These are phyloP conservation scores for Nidularia pulvinata DNA, from an alignment of 768 basidiomycete species.

Conservation along the genomic window DNA sequence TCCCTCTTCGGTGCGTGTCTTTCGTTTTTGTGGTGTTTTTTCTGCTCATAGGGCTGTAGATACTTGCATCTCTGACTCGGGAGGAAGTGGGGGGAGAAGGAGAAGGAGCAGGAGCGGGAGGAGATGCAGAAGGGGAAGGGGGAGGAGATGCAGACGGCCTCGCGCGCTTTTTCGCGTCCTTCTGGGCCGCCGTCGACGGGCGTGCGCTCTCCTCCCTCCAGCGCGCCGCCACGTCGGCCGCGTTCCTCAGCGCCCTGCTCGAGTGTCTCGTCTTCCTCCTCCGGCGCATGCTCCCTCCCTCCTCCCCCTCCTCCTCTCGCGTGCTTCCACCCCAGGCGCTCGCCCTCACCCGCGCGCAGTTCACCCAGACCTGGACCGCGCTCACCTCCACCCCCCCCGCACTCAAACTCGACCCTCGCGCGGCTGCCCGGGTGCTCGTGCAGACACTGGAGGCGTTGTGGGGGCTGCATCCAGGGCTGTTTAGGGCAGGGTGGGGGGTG, in stretches of 20 bases:
- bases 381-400: no score
- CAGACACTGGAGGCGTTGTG: constrained; percentile 35
- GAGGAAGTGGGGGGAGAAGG: no score
- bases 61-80: constrained; percentile 15
- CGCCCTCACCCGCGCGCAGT: constrained; percentile 41
- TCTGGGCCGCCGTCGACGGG: constrained; percentile 83
- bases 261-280: constrained; percentile 70
- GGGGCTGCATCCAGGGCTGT: constrained; percentile 39
- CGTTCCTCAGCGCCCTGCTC: constrained; percentile 67
- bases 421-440: constrained; percentile 41
- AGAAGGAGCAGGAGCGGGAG: no score
- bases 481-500: constrained; percentile 45
- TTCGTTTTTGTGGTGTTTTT: constrained; percentile 1
- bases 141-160: constrained; percentile 13
- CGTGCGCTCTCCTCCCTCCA: constrained; percentile 62
- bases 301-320: constrained; percentile 1
- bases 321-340: constrained; percentile 5
- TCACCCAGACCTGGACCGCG: constrained; percentile 17
- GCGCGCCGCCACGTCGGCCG: constrained; percentile 48
- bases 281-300: constrained; percentile 30
- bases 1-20: constrained; percentile 54
- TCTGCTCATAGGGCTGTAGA: constrained; percentile 11
- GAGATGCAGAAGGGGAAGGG: no score
- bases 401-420: constrained; percentile 44
- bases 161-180: constrained; percentile 61